Base-by-base conservation (phyloP, 345 rosid genomes). In the Populus euphratica region DNA sequence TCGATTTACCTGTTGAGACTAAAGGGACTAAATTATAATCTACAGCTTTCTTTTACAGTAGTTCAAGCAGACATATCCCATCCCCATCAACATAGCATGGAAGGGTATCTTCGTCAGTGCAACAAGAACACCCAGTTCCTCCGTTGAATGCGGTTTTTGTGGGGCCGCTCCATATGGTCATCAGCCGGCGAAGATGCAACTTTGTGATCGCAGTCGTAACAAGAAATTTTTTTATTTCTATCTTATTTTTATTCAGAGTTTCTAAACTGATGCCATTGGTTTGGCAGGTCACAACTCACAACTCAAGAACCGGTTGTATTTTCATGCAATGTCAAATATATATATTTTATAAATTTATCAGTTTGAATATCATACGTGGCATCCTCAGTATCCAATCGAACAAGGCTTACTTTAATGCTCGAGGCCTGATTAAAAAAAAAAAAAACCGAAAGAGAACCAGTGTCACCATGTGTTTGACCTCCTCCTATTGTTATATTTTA, bases 391-490 rank as follows among this genome's bases (percentile, higher is more conserved):
- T 43, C 47, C 47, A 43, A 43, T 38, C 47, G 47, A 43, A 43
- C 47, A 41, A 31, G 33, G 33, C 4, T 31, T 31, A 31, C 33
- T 31, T 31, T 31, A 31, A 31, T 31, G 33, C 33, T 31, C 33
- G 33, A 31, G 33, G 33, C 5, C 47, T 43, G 12, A 43, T 43
- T 2, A 43, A 6, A 20, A 18, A 0, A 6, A 6, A 18, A 7
- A 20, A 52, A 20, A 6, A 0, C 20, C 2, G 0, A 31, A 31
- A 41, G 56, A 44, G 38, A 10, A 3, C 64, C 49, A 14, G 18
- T 41, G 77, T 80, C 77, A 29, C 59, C 43, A 71, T 69, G 63
- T 68, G 61, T 74, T 29, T 82, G 83, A 85, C 83, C 50, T 68
- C 43, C 73, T 82, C 81, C 25, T 47, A n/a, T 29, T 7, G 10